These are phyloP conservation scores for Botryotinia calthae DNA, from an alignment of 2,329 filamentous ascomycete species.

Conservation along the genomic window DNA sequence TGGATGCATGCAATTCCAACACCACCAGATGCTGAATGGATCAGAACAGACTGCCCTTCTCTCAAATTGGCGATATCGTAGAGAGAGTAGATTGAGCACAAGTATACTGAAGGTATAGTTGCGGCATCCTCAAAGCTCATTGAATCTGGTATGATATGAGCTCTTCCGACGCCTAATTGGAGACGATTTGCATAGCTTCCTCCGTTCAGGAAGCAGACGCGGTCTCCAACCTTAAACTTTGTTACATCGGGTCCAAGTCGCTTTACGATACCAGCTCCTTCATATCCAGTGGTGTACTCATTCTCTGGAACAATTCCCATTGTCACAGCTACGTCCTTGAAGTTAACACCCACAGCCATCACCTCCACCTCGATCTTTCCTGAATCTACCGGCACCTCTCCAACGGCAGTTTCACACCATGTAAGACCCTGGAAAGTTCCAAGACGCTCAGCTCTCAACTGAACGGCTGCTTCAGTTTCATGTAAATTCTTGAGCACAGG, in stretches of 20 bases:
- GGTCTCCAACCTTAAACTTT: conserved; percentile 30
- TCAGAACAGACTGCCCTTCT: conserved; percentile 35
- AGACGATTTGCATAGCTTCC: conserved; percentile 23
- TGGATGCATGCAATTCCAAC: conserved; percentile 39
- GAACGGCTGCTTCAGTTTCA: conserved; percentile 3
- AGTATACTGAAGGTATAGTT: conserved; percentile 41
- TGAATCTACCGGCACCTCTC: conserved; percentile 3
- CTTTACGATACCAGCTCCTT: conserved; percentile 36
- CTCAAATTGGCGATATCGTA: conserved; percentile 24
- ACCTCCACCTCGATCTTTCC: conserved; percentile 25
- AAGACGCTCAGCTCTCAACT: conserved; percentile 19
- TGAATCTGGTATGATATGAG: conserved; percentile 40
- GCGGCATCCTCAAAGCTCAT: conserved; percentile 43
- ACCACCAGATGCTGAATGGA: conserved; percentile 38
- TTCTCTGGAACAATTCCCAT: conserved; percentile 30
- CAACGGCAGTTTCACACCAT: conserved; percentile 18
- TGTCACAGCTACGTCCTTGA: conserved; percentile 27
- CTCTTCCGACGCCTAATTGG: conserved; percentile 4
- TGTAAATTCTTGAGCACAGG: conserved; percentile 8
- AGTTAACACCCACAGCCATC: conserved; percentile 31
- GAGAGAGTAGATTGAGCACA: conserved; percentile 24
- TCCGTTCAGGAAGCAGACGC: conserved; percentile 24
- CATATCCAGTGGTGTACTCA: conserved; percentile 25
- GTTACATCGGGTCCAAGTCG: conserved; percentile 30
- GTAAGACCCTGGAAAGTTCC: conserved; percentile 22